Conservation (phyloP, 805 yeast genomes). For the Wickerhamiella kurtzmanii region DNA sequence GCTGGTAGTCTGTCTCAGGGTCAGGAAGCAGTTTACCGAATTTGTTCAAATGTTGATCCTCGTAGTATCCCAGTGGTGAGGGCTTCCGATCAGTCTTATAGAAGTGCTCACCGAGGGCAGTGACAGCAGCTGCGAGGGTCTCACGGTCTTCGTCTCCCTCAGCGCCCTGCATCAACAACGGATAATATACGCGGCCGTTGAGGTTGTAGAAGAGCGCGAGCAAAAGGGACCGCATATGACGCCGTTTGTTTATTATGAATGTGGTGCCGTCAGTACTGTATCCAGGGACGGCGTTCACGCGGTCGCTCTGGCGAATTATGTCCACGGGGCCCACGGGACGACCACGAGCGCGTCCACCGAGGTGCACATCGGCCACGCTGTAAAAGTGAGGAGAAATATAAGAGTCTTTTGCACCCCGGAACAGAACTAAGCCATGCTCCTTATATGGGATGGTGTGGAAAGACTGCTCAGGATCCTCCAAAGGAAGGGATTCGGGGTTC, state of each 20-base stretch:
- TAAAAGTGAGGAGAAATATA: slow-evolving; percentile 62
- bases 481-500: slow-evolving; percentile 65
- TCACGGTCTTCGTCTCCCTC: slow-evolving; percentile 71
- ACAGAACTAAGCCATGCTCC: slow-evolving; percentile 40
- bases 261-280: slow-evolving; percentile 60
- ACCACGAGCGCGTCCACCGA: slow-evolving; percentile 29
- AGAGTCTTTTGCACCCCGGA: slow-evolving; percentile 86
- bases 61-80: slow-evolving; percentile 29
- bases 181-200: slow-evolving; percentile 33
- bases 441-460: slow-evolving; percentile 44
- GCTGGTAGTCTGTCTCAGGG: slow-evolving; percentile 4
- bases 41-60: slow-evolving; percentile 25
- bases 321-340: slow-evolving; percentile 9
- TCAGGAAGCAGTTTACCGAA: slow-evolving; percentile 21
- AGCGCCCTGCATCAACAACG: slow-evolving; percentile 42
- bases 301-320: slow-evolving; percentile 39
- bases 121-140: slow-evolving; percentile 56
- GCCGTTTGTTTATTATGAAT: slow-evolving; percentile 40
- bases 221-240: slow-evolving; percentile 43
- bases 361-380: slow-evolving; percentile 45
- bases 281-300: slow-evolving; percentile 50
- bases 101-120: slow-evolving; percentile 42
- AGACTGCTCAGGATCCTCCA: slow-evolving; percentile 45
- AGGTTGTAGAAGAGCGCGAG: slow-evolving; percentile 50
- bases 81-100: background rate